phyloP scores from a whole-genome alignment of 2,329 filamentous ascomycete species.

The Trichocomaceae sp. region DNA sequence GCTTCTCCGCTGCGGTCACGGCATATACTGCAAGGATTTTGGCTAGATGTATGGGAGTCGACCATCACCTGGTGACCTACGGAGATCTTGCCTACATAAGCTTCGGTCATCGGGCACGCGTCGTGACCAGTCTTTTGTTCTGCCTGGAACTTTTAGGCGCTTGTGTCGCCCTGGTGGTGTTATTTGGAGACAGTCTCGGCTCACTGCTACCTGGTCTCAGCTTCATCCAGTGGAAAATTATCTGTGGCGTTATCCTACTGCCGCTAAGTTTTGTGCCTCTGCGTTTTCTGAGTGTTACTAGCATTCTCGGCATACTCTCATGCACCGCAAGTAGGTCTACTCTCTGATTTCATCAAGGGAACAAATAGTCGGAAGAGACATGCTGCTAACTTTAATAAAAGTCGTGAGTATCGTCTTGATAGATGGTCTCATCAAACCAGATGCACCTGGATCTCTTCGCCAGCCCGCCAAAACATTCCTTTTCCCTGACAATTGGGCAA shows the following conservation, averaged over 20 bases:
- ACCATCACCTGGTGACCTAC: conserved; percentile 82
- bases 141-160: conserved; percentile 79
- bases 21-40: conserved; percentile 79
- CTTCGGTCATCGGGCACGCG: conserved; percentile 73
- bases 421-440: conserved; percentile 77
- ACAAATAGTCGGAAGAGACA: neutral
- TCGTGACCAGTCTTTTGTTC: conserved; percentile 79
- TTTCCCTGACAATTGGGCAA: conserved; percentile 79
- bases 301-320: conserved; percentile 83
- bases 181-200: conserved; percentile 87
- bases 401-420: conserved; percentile 77
- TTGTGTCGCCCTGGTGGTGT: conserved; percentile 79
- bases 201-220: conserved; percentile 67
- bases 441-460: conserved; percentile 72
- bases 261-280: conserved; percentile 81
- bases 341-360: neutral
- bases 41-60: conserved; percentile 80
- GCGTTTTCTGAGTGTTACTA: conserved; percentile 78
- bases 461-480: conserved; percentile 73
- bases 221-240: conserved; percentile 71
- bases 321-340: conserved; percentile 72
- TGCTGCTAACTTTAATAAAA: conserved; percentile 37
- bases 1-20: conserved; percentile 68
- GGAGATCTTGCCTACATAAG: conserved; percentile 88
- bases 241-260: conserved; percentile 71